Base-by-base conservation (phyloP, 805 yeast genomes). In the Danielozyma ontarioensis region DNA sequence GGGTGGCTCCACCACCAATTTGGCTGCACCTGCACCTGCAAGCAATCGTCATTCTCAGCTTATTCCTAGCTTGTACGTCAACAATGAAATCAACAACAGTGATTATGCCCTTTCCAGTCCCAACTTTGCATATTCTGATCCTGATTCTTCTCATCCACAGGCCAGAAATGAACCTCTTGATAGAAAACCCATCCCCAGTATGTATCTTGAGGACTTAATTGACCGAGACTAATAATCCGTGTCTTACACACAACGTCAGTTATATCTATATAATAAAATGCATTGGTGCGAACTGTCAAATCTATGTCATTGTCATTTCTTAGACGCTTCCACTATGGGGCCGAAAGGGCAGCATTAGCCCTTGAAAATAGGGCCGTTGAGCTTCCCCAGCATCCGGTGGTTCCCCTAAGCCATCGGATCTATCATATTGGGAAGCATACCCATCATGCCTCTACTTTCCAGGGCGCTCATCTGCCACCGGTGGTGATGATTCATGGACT, bases 401-500 rank as follows among this genome's bases (percentile, higher is more conserved):
- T n/a, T n/a, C n/a, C n/a, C n/a, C n/a, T n/a, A n/a, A n/a, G n/a
- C n/a, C n/a, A n/a, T n/a, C n/a, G n/a, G n/a, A n/a, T n/a, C n/a
- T n/a, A n/a, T n/a, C n/a, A n/a, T n/a, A n/a, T n/a, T n/a, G n/a
- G n/a, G n/a, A n/a, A n/a, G n/a, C n/a, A n/a, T n/a, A n/a, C n/a
- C n/a, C n/a, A n/a, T n/a, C n/a, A n/a, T n/a, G n/a, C n/a, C n/a
- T n/a, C n/a, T n/a, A n/a, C n/a, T n/a, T n/a, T n/a, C 22, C 22
- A 5, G 6, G 32, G 17, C 23, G 5, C 4, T 8, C 13, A 16
- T 6, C n/a, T 16, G 32, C 36, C 58, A 1, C 73, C 76, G 1
- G 51, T 69, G 2, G 41, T 76, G 7, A 48, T 75, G 46, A 44
- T 77, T 11, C 83, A 76, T 47, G 83, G 83, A 1, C 59, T 75